A percentile compares a stretch with the other conserved stretches of the same genome.
These are phyloP conservation scores for Eustoma russellianum DNA, from an alignment of 257 asterid genomes.

Conservation along the genomic window DNA sequence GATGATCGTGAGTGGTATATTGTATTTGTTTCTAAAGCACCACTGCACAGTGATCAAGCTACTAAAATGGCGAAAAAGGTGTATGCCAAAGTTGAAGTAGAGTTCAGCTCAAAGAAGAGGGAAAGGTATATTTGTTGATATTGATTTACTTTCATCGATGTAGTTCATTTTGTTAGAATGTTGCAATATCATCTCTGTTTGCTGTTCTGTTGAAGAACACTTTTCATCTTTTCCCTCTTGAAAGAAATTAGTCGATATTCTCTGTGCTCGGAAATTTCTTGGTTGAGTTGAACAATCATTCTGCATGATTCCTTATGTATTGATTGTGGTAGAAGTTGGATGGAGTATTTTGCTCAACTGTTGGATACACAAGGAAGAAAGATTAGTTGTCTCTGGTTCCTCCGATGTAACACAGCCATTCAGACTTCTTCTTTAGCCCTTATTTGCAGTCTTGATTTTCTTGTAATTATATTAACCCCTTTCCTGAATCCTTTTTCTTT, in stretches of 20 bases:
- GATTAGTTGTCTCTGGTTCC: too few species aligned
- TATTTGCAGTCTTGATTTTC: too few species aligned
- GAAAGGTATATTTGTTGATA: slow-evolving; percentile 53
- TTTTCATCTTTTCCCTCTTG: too few species aligned
- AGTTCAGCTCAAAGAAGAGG: slow-evolving; percentile 93
- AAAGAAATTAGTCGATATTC: too few species aligned
- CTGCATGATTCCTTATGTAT: neutral
- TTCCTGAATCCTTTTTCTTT: too few species aligned
- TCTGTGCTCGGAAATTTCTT: too few species aligned
- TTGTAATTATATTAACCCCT: too few species aligned
- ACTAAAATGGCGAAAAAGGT: slow-evolving; percentile 97
- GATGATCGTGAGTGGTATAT: slow-evolving; percentile 98
- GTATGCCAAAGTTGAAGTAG: slow-evolving; percentile 88
- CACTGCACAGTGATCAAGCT: slow-evolving; percentile 90
- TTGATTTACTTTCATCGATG: slow-evolving; percentile 5
- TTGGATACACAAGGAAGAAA: too few species aligned
- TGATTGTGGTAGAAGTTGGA: neutral
- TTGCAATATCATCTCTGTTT: neutral
- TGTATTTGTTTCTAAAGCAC: slow-evolving; percentile 89
- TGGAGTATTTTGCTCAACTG: neutral
- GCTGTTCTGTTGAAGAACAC: too few species aligned
- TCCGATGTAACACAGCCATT: too few species aligned
- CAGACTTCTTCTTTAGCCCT: too few species aligned
- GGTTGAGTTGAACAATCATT: neutral
- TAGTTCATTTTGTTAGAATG: neutral